These are phyloP conservation scores for Colletotrichum paranaense DNA, from an alignment of 2,329 filamentous ascomycete species.

Conservation along the genomic window DNA sequence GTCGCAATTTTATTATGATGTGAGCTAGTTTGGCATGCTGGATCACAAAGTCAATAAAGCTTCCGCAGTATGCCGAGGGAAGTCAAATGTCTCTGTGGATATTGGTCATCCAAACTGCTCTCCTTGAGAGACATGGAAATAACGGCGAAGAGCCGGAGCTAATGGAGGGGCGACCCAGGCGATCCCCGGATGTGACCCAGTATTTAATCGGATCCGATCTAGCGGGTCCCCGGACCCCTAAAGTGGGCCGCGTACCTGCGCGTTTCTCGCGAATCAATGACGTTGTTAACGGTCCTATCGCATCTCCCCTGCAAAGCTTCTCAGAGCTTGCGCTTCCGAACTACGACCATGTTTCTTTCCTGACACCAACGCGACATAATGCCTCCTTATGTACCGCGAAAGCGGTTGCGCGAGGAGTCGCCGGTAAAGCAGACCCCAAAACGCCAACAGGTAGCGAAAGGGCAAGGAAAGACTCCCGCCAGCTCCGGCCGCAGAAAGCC, in stretches of 20 bases:
- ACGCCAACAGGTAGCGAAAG: conserved; percentile 32
- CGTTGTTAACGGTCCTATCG: conserved; percentile 32
- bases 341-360: neutral
- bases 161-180: conserved; percentile 14
- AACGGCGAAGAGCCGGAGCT: neutral
- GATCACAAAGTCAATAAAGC: neutral
- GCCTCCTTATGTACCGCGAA: conserved; percentile 76
- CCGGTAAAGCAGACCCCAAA: conserved; percentile 39
- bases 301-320: conserved; percentile 25
- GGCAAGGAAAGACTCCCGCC: conserved; percentile 5
- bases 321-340: conserved; percentile 8
- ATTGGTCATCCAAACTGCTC: neutral
- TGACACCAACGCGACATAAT: conserved; percentile 53
- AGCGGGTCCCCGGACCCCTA: conserved; percentile 16
- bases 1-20: neutral
- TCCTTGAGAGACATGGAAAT: conserved; percentile 6
- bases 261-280: conserved; percentile 44
- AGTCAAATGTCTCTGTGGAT: neutral
- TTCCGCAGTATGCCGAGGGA: neutral
- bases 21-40: neutral
- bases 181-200: conserved; percentile 7
- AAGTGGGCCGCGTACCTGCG: conserved; percentile 43
- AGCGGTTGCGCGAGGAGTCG: conserved; percentile 64
- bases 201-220: conserved; percentile 25
- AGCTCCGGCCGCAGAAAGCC: conserved; percentile 57